Conservation (phyloP, 2,329 filamentous ascomycete genomes). For the Alternaria solani region DNA sequence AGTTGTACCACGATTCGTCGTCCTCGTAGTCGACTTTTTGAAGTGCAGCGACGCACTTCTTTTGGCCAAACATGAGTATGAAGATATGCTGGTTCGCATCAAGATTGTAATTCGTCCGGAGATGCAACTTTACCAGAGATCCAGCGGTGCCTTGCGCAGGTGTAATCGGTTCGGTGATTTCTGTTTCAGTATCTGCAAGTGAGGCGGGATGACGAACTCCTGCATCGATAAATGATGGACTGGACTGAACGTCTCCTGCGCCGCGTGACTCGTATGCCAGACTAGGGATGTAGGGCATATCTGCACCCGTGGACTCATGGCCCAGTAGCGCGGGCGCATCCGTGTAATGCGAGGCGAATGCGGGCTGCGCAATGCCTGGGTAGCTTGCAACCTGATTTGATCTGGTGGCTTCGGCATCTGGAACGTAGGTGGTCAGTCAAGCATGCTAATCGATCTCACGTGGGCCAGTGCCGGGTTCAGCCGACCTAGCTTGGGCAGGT, state of each 20-base stretch:
- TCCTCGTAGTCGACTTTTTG: constrained; percentile 66
- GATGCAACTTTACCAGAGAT: constrained; percentile 75
- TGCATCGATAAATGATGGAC: constrained; percentile 65
- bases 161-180: constrained; percentile 69
- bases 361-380: constrained; percentile 58
- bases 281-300: constrained; percentile 56
- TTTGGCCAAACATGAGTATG: constrained; percentile 82
- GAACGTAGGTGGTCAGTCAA: constrained; percentile 57
- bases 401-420: constrained; percentile 68
- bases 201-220: constrained; percentile 61
- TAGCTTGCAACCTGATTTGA: constrained; percentile 65
- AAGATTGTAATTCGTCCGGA: constrained; percentile 79
- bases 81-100: constrained; percentile 61
- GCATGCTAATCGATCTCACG: constrained; percentile 46
- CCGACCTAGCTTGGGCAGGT: constrained; percentile 49
- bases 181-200: constrained; percentile 58
- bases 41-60: constrained; percentile 73
- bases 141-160: constrained; percentile 74
- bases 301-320: constrained; percentile 57
- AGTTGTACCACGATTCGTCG: constrained; percentile 70
- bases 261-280: constrained; percentile 60
- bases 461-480: constrained; percentile 47
- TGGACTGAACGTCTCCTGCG: constrained; percentile 51
- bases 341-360: constrained; percentile 59
- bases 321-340: constrained; percentile 59